Base-by-base conservation (phyloP, 108 stramenopile genomes). In the Cyclotella atomus region DNA sequence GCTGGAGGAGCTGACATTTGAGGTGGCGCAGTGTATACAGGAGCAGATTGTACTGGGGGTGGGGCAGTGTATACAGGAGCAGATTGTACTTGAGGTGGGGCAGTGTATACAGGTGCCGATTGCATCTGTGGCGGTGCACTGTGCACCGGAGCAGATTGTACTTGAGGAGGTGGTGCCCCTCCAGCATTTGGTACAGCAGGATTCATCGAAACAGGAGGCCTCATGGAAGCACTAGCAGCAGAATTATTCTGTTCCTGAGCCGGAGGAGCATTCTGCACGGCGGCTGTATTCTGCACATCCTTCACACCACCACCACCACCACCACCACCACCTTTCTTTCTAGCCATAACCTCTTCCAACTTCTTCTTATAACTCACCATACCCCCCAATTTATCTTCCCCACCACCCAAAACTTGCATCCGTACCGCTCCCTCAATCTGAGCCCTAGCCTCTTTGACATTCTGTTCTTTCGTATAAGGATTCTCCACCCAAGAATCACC, bases 351-450 rank as follows among this genome's bases (percentile, higher is more conserved):
- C 73, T 78, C 59, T 59, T 50, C 71, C 79, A 90, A 70, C 52
- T 80, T 88, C 57, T 90, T 66, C 81, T 80, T 87, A 73, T 89
- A 93, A 27, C 84, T 87, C 43, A 85, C 43, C 45, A 84, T 87
- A 3, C 85, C 19, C 79, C 83, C 2, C 17, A 21, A 32, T 29
- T 47, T 28, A 27, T 29, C 28, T 47, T 29, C 6, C 27, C 2
- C 28, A 3, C 29, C 65, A 47, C 17, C 47, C 45, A n/a, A 15
- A 35, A 61, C 36, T 33, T 73, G 71, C 71, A 73, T 73, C 53
- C 62, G 25, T 15, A 73, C 71, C 38, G 71, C 62, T 15, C 62
- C 71, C 52, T 73, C 62, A 52, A 73, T 52, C 47, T 73, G 61
- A n/a, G 71, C 71, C 41, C 53, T 46, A 15, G 71, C 71, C 50